Evolutionary conservation across 2,329 filamentous ascomycete genomes (phyloP).

Genomic region (Simplicillium sp.): DNA sequence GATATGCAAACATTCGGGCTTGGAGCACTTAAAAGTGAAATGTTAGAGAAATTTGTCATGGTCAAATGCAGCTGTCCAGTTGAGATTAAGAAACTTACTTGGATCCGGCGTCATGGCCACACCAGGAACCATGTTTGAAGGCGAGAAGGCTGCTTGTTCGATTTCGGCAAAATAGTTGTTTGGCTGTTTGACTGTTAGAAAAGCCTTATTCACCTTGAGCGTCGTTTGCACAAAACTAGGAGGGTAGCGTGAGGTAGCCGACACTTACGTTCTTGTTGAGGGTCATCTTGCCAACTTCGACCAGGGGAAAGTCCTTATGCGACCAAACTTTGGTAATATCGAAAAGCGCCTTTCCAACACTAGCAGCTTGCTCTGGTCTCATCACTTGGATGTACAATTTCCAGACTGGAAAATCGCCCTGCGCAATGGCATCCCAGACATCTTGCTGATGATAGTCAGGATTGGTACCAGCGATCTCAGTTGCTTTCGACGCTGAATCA

Average conservation of each 20-base stretch:
- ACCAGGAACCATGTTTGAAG: slow-evolving; percentile 38
- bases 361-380: not conserved
- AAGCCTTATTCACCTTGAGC: too few species aligned
- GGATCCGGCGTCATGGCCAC: slow-evolving; percentile 37
- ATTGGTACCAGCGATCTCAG: not conserved
- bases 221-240: too few species aligned
- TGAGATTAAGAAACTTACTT: slow-evolving; percentile 6
- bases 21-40: too few species aligned
- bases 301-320: not conserved
- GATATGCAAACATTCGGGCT: slow-evolving; percentile 38
- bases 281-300: not conserved
- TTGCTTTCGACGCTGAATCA: not conserved
- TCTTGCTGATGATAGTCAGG: not conserved
- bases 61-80: too few species aligned
- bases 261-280: not conserved
- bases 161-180: slow-evolving; percentile 42
- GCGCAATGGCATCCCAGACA: not conserved
- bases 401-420: not conserved
- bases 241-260: too few species aligned
- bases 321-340: not conserved
- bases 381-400: not conserved
- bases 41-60: too few species aligned
- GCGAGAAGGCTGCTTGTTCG: slow-evolving; percentile 41
- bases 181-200: slow-evolving; percentile 18
- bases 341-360: not conserved